Evolutionary conservation across 768 basidiomycete genomes (phyloP), one percentile per base, ranked within the genome.

Genomic region (Calocera cornea): DNA sequence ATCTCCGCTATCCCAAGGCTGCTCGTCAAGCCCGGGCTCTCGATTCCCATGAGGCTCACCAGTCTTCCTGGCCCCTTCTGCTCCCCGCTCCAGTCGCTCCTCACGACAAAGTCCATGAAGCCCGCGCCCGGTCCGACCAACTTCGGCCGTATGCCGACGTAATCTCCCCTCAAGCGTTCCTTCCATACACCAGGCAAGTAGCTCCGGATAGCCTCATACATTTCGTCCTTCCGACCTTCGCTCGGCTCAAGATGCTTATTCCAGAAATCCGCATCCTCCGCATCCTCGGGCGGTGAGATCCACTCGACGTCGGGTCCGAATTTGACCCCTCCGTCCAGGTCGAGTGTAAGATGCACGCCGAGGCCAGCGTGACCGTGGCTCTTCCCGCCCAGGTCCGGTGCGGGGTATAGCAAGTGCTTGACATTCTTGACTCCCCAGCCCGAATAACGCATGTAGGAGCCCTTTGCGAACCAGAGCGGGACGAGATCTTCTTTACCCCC

Each of bases 301-400:
- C 90, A 92, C 74, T 97, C 88, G 17, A 97, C 81, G 73, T 97
- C 92, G 2, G 95, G 95, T 0, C 95, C 95, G 76, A 98, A 98
- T 34, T 86, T 84, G 65, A 97, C 83, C 69, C 89, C 88, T 0
- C 90, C 89, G 63, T 87, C 83, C 69, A 98, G 74, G 75, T 94
- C 92, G 47, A 97, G 78, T 31, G 92, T 93, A 29, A 97, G 80
- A 77, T 97, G 97, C 12, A 93, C 95, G 1, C 97, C 95, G 7
- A 97, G 81, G 1, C 90, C 89, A 68, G 90, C 87, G 73, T 95
- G 90, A 7, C 84, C 69, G 68, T 72, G 68, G 64, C 68, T 63
- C 41, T 63, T 67, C 64, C 47, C 69, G 19, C 71, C 74, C 0
- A 71, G 68, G 64, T 76, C 74, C 2, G 95, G 94, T 69, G 90